phyloP scores from a whole-genome alignment of 148 eudicot species.

The Oxyria digyna region DNA sequence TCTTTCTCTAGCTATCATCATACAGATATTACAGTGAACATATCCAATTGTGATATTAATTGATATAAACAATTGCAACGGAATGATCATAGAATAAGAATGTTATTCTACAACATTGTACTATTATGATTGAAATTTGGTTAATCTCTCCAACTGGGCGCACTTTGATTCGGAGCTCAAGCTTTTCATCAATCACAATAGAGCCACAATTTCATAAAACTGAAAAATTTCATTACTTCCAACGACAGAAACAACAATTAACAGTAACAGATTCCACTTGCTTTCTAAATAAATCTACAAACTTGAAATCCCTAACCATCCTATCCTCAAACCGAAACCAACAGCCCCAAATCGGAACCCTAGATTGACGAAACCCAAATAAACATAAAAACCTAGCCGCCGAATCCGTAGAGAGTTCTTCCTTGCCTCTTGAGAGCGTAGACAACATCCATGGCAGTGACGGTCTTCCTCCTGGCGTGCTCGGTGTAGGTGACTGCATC shows the following conservation, averaged over 20 bases:
- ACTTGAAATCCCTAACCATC: neutral
- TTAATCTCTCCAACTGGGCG: too few species aligned
- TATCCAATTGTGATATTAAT: too few species aligned
- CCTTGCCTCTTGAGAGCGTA: conserved; percentile 37
- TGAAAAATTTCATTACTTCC: neutral
- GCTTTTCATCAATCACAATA: neutral
- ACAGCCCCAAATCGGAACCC: neutral
- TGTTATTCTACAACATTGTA: too few species aligned
- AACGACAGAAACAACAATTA: neutral
- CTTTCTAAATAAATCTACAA: neutral
- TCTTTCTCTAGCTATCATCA: conserved; percentile 88
- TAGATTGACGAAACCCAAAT: neutral
- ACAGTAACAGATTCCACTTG: neutral
- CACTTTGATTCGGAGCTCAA: neutral
- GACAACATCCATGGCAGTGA: conserved; percentile 39
- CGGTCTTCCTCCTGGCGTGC: conserved; percentile 38
- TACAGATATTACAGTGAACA: too few species aligned
- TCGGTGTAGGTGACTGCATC: conserved; percentile 48
- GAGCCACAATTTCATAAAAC: neutral
- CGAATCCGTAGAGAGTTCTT: conserved; percentile 33
- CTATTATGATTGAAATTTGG: too few species aligned
- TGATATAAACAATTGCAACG: too few species aligned
- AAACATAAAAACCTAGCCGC: conserved; percentile 15
- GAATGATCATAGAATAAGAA: too few species aligned
- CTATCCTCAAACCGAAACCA: neutral